phyloP scores from a whole-genome alignment of 345 rosid species.

The Camelina neglecta region DNA sequence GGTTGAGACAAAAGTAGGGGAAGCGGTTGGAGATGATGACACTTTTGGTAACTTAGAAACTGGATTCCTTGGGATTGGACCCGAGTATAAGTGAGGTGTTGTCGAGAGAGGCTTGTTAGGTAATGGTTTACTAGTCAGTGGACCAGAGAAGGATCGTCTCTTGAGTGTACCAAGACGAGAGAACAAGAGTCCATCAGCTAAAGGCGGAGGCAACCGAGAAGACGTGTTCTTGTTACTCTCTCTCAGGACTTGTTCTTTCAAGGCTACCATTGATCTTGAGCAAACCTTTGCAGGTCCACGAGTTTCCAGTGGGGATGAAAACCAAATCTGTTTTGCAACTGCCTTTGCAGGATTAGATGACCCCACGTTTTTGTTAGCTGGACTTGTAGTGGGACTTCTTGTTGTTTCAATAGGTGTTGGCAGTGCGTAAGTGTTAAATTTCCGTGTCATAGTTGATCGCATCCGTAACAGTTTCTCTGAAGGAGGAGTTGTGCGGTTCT shows the following conservation, averaged over 20 bases:
- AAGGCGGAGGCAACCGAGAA: slow-evolving; percentile 65
- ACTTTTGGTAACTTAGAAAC: slow-evolving; percentile 58
- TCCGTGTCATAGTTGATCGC: slow-evolving; percentile 60
- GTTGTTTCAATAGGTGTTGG: slow-evolving; percentile 79
- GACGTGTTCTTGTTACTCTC: slow-evolving; percentile 64
- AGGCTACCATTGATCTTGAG: slow-evolving; percentile 44
- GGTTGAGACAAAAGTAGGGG: slow-evolving; percentile 75
- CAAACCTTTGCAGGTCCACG: slow-evolving; percentile 51
- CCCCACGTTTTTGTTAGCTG: slow-evolving; percentile 39
- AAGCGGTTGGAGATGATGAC: slow-evolving; percentile 60
- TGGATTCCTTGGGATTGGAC: slow-evolving; percentile 65
- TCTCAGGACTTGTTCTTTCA: slow-evolving; percentile 50
- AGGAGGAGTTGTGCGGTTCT: slow-evolving; percentile 52
- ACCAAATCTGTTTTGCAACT: slow-evolving; percentile 57
- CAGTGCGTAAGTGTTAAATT: slow-evolving; percentile 76
- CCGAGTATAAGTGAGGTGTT: slow-evolving; percentile 66
- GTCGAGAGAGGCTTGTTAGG: slow-evolving; percentile 50
- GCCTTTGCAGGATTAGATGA: slow-evolving; percentile 47
- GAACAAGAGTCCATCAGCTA: slow-evolving; percentile 55
- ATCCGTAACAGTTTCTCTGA: slow-evolving; percentile 57
- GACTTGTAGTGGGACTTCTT: slow-evolving; percentile 51
- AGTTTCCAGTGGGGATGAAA: slow-evolving; percentile 80
- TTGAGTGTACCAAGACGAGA: slow-evolving; percentile 62
- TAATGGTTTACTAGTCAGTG: slow-evolving; percentile 60
- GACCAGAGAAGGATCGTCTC: slow-evolving; percentile 82